Evolutionary conservation across 768 basidiomycete species (phyloP), one percentile per base, ranked within the genome.

Genomic region (Hygrocybe punicea): DNA sequence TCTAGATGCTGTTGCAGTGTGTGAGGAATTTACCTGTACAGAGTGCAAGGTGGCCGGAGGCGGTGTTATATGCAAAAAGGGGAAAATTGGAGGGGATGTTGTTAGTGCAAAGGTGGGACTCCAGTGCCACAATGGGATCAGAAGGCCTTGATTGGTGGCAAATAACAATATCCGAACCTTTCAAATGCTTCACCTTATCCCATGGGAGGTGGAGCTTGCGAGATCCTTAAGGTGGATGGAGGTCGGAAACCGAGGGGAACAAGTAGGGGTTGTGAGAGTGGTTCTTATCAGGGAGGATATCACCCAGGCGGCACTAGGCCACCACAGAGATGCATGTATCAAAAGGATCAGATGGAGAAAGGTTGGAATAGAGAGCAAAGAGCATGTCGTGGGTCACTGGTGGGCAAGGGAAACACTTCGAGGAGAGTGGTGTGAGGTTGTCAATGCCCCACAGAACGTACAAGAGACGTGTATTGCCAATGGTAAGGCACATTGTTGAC

Each of bases 271-370:
- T 21, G 58, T 29, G 58, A 11, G 10, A 11, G 37, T 23, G 29
- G 10, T 35, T 17, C 37, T 55, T 39, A 17, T 25, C n/a, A 4
- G 65, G 62, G 14, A 71, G 60, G 0, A 75, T 46, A 51, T 75
- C 72, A 1, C 73, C 73, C 1, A 74, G 57, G 3, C 69, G 65
- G 25, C 63, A 60, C 51, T 73, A 36, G 1, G 70, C 68, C 6
- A 59, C 57, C 1, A 63, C 64, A 6, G 58, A 58, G 17, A 72
- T 59, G 6, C 63, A 55, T 11, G 58, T 48, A 35, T 74, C 71
- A 8, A 65, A 51, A 2, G 67, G 57, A 16, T 58, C 21, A 4
- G 48, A 3, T 16, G 55, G 39, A 39, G 67, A 51, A 1, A 72
- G 62, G 14, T 52, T 34, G 1, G 57, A 17, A 6, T 58, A 23